phyloP scores from a whole-genome alignment of 75 land plant species.

The Azolla pinnata region DNA sequence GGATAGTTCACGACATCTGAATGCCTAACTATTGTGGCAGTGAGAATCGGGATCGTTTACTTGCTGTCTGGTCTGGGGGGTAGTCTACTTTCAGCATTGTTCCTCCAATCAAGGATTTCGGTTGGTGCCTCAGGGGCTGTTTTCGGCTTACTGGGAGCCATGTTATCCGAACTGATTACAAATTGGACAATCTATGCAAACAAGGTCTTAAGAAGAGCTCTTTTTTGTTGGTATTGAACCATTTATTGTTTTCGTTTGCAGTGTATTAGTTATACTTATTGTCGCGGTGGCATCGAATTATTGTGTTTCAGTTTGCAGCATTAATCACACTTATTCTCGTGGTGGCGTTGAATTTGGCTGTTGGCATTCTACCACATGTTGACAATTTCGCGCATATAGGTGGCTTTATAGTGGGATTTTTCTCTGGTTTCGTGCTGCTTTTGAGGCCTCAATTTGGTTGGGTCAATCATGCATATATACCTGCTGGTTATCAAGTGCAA shows the following conservation, averaged over 20 bases:
- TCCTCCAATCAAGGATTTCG: constrained; percentile 57
- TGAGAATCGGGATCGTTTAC: constrained; percentile 56
- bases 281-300: background rate
- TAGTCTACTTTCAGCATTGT: constrained; percentile 74
- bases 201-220: no score
- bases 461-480: constrained; percentile 27
- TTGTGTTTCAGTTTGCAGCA: constrained; percentile 37
- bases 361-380: constrained; percentile 67
- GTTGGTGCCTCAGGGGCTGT: constrained; percentile 98
- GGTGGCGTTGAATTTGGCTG: constrained; percentile 48
- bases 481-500: constrained; percentile 17
- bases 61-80: constrained; percentile 84
- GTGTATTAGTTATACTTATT: background rate
- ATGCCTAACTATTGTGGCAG: no score
- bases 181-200: constrained; percentile 86
- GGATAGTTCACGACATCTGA: no score
- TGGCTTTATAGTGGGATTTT: constrained; percentile 61
- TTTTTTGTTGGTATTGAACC: no score
- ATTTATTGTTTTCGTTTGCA: no score
- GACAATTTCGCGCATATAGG: constrained; percentile 89
- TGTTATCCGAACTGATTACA: constrained; percentile 85
- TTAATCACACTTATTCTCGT: constrained; percentile 46
- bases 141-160: constrained; percentile 78
- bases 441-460: constrained; percentile 56
- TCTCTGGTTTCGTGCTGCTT: constrained; percentile 64